Conservation (phyloP, 768 basidiomycete species). For the Pleurotus cornucopiae region DNA sequence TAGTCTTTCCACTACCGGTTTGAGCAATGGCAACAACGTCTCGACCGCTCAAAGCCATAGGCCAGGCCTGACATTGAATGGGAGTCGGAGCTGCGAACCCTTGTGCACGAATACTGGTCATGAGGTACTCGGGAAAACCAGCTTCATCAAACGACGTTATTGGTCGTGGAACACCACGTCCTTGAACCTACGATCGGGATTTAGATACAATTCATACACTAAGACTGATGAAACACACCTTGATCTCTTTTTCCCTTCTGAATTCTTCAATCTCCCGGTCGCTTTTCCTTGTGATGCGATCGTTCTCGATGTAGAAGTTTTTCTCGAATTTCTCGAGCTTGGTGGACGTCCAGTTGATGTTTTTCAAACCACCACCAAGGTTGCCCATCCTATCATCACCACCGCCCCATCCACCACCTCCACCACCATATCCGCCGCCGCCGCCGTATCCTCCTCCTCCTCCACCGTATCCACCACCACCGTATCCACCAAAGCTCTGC, state of each 20-base stretch:
- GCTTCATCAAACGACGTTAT: slow-evolving; percentile 90
- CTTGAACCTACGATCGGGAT: slow-evolving; percentile 65
- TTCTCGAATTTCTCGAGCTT: slow-evolving; percentile 90
- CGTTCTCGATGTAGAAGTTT: slow-evolving; percentile 95
- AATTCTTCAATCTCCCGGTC: slow-evolving; percentile 91
- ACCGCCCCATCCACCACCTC: slow-evolving; percentile 51
- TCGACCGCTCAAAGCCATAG: slow-evolving; percentile 93
- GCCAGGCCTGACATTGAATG: slow-evolving; percentile 99
- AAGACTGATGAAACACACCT: slow-evolving; percentile 38
- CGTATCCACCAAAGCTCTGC: slow-evolving; percentile 42
- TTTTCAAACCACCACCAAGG: slow-evolving; percentile 77
- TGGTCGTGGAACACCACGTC: slow-evolving; percentile 82
- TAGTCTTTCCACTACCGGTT: slow-evolving; percentile 98
- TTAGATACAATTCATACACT: slow-evolving; percentile 3
- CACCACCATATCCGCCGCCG: slow-evolving; percentile 40
- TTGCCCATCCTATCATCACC: slow-evolving; percentile 71
- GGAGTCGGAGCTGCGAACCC: slow-evolving; percentile 90
- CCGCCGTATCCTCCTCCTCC: slow-evolving; percentile 19
- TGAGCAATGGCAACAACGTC: slow-evolving; percentile 97
- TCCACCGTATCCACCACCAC: slow-evolving; percentile 15
- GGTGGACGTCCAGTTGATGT: slow-evolving; percentile 78
- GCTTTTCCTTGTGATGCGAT: slow-evolving; percentile 67
- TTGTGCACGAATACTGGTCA: slow-evolving; percentile 89
- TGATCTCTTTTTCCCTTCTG: slow-evolving; percentile 80
- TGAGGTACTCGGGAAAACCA: slow-evolving; percentile 94